These are phyloP conservation scores for Penicillium sp. DNA, from an alignment of 2,329 filamentous ascomycete genomes.

Conservation along the genomic window DNA sequence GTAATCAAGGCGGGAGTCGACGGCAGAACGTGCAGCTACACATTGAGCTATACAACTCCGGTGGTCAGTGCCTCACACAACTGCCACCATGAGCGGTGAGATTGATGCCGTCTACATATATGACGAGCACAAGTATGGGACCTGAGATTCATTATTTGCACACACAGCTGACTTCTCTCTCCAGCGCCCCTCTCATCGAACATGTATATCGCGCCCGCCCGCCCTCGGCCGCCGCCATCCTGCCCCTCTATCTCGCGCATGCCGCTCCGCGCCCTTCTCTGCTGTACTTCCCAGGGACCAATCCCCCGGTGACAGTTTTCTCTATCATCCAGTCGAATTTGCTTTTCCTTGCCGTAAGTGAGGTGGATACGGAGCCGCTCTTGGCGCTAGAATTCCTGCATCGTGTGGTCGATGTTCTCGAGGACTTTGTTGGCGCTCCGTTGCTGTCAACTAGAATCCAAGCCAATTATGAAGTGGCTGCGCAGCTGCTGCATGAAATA, in stretches of 20 bases:
- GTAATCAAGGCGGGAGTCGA: constrained; percentile 28
- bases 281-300: constrained; percentile 77
- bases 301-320: constrained; percentile 83
- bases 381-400: constrained; percentile 92
- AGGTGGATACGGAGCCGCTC: constrained; percentile 81
- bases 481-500: constrained; percentile 91
- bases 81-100: constrained; percentile 69
- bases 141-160: neutral
- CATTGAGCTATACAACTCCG: constrained; percentile 21
- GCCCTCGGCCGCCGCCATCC: constrained; percentile 69
- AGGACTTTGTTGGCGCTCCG: constrained; percentile 89
- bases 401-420: constrained; percentile 84
- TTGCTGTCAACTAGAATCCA: constrained; percentile 84
- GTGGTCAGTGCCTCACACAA: constrained; percentile 18
- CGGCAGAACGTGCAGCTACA: constrained; percentile 34
- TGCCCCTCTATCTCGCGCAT: constrained; percentile 84
- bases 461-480: constrained; percentile 85
- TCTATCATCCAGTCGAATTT: constrained; percentile 83
- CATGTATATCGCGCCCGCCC: constrained; percentile 84
- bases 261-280: constrained; percentile 77
- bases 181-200: constrained; percentile 77
- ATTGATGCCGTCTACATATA: constrained; percentile 97
- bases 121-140: constrained; percentile 82
- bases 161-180: constrained; percentile 15
- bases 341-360: constrained; percentile 79